Evolutionary conservation across 306 rosid species (phyloP), one percentile per base, ranked within the genome.

Genomic region (Medicago ruthenica): DNA sequence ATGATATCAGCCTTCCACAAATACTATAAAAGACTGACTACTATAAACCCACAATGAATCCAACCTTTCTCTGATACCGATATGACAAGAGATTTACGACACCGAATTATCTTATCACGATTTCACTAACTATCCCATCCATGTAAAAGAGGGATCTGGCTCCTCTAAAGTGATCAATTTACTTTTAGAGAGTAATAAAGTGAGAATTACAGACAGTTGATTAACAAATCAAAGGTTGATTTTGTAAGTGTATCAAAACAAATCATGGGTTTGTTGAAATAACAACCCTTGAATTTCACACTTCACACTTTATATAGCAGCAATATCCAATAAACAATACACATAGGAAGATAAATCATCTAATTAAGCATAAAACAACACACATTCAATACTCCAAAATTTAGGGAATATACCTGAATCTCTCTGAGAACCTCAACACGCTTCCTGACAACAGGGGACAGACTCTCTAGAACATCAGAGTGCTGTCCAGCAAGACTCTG

Each of bases 401-500:
- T 5, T 1, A 7, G 18, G 8, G 11, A 17, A 59, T 83, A 73
- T 81, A 76, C 97, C 94, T 89, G 92, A 67, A 91, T 84, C 69
- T 89, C 94, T 73, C 90, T 87, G 42, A 91, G 92, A 78, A 81
- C 85, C 62, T 89, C 94, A 9, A 87, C 94, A 21, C 97, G 86
- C 83, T 86, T 91, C 58, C 88, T 84, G 50, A 91, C 94, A 36
- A 31, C 61, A 3, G 92, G 89, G 0, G 92, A 1, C 12, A 87
- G 78, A 40, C 67, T 80, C 77, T 86, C 93, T 1, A 91, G 84
- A 70, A 84, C 53, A 58, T 91, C 91, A 37, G 87, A 83, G 76
- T 86, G 91, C 53, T 87, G 87, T 27, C 92, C 97, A 63, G 90
- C 89, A 39, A 91, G 80, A 69, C 90, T 83, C 84, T 89, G 89